phyloP scores from a whole-genome alignment of 495 filamentous ascomycete species.

The Aspergillus homomorphus region DNA sequence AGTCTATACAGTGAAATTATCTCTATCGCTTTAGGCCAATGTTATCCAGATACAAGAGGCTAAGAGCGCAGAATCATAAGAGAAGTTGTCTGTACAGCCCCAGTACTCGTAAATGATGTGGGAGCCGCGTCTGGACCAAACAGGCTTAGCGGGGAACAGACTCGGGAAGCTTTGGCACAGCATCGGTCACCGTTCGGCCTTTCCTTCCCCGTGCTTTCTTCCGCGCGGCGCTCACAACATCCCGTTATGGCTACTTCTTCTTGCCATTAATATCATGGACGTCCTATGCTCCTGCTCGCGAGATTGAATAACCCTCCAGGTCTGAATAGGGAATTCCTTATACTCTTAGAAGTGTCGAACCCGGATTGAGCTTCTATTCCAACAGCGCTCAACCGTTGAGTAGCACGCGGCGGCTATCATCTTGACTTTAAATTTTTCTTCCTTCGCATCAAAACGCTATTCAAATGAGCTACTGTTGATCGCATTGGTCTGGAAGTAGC shows the following conservation, averaged over 20 bases:
- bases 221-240: background rate
- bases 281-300: background rate
- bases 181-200: background rate
- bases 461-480: background rate
- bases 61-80: too few species aligned
- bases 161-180: background rate
- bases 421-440: background rate
- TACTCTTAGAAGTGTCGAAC: background rate
- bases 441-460: background rate
- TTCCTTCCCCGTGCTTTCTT: conserved; percentile 6
- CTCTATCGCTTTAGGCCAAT: too few species aligned
- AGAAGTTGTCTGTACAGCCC: too few species aligned
- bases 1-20: background rate
- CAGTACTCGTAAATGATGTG: background rate
- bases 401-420: background rate
- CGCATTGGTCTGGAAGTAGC: background rate
- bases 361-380: background rate
- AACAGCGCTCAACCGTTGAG: background rate
- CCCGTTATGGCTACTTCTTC: background rate
- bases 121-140: background rate
- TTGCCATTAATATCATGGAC: background rate
- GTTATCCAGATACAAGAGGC: too few species aligned
- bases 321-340: too few species aligned
- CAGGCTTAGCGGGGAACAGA: conserved; percentile 3
- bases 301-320: too few species aligned